Evolutionary conservation across 331 rosid species (phyloP).

Genomic region (Phaseolus coccineus): DNA sequence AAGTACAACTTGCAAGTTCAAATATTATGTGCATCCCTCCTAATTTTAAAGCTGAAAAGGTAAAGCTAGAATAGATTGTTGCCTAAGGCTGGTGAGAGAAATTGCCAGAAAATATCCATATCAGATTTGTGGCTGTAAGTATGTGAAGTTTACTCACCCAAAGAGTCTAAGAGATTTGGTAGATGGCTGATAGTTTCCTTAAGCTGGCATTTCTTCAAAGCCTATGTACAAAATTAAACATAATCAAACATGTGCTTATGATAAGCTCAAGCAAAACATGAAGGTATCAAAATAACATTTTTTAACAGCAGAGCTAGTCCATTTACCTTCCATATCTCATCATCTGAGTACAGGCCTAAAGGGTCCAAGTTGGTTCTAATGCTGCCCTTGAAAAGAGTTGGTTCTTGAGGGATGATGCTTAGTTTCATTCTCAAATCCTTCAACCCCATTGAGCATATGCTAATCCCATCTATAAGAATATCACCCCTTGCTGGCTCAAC

Average conservation of each 20-base stretch:
- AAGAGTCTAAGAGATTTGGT: slow-evolving; percentile 72
- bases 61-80: not conserved
- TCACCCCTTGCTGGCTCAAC: slow-evolving; percentile 79
- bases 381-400: slow-evolving; percentile 83
- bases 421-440: slow-evolving; percentile 79
- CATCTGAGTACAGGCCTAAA: slow-evolving; percentile 76
- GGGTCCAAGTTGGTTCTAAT: slow-evolving; percentile 85
- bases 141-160: slow-evolving; percentile 57
- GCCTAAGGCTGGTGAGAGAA: not conserved
- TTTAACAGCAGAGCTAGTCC: not conserved
- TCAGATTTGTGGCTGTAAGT: slow-evolving; percentile 4
- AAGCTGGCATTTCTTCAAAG: slow-evolving; percentile 84
- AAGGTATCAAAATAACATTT: not conserved
- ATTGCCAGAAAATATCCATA: not conserved
- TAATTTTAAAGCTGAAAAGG: not conserved
- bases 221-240: slow-evolving; percentile 53
- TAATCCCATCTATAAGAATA: slow-evolving; percentile 69
- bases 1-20: not conserved
- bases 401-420: slow-evolving; percentile 89
- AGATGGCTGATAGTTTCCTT: slow-evolving; percentile 65
- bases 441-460: slow-evolving; percentile 73
- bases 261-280: not conserved
- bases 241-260: not conserved
- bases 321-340: slow-evolving; percentile 71
- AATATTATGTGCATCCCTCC: not conserved